Conservation (phyloP, 768 basidiomycete genomes). For the Tulasnella sp. region DNA sequence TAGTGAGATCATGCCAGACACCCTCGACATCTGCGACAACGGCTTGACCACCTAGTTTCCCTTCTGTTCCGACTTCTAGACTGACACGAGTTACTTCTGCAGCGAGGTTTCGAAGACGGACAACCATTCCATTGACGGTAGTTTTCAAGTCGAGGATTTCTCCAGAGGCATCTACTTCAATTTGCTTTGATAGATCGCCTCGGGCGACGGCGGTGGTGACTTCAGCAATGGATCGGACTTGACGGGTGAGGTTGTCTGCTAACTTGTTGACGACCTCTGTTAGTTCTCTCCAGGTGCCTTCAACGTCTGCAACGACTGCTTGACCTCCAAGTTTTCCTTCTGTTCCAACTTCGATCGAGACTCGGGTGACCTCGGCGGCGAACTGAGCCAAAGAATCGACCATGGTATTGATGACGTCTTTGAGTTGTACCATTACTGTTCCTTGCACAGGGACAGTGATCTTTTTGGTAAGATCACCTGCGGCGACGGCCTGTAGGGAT, state of each 20-base stretch:
- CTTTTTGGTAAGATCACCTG: conserved; percentile 63
- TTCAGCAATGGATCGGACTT: conserved; percentile 85
- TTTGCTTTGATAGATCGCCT: conserved; percentile 71
- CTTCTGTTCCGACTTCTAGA: conserved; percentile 84
- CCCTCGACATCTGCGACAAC: conserved; percentile 63
- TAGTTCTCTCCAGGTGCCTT: conserved; percentile 87
- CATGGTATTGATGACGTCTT: conserved; percentile 66
- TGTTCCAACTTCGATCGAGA: conserved; percentile 82
- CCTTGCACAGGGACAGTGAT: conserved; percentile 69
- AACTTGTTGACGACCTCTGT: conserved; percentile 89
- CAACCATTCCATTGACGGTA: conserved; percentile 66
- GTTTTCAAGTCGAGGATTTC: conserved; percentile 83
- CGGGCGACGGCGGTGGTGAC: conserved; percentile 65
- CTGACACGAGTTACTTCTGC: conserved; percentile 71
- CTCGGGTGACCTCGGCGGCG: conserved; percentile 40
- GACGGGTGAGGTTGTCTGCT: conserved; percentile 72
- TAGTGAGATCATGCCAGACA: conserved; percentile 34
- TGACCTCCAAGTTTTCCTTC: conserved; percentile 86
- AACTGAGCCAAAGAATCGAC: conserved; percentile 22
- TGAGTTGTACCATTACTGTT: conserved; percentile 66
- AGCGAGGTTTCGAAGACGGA: conserved; percentile 24
- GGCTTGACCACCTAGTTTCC: conserved; percentile 88
- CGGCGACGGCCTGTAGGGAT: conserved; percentile 52
- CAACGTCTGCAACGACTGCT: conserved; percentile 78
- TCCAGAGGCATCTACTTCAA: conserved; percentile 86